A percentile compares a stretch with the other conserved stretches of the same genome.
Evolutionary conservation across 306 rosid species (phyloP).

Genomic region (Quercus engelmannii): DNA sequence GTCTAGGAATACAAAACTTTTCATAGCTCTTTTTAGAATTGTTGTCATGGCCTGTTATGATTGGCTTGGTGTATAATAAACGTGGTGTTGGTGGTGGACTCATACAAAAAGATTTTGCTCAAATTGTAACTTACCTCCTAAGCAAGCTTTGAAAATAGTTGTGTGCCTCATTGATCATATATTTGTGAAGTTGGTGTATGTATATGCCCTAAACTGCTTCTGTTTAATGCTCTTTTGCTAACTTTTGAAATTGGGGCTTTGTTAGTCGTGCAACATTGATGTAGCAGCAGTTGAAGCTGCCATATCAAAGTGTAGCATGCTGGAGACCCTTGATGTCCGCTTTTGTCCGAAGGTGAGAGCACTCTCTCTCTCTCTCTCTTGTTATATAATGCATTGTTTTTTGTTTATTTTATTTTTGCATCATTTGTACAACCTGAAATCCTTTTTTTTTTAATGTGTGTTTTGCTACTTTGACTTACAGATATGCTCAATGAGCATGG

Average conservation of each 20-base stretch:
- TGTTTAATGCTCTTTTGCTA: not conserved
- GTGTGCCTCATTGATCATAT: too few relatives aligned
- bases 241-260: slow-evolving; percentile 14
- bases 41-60: too few relatives aligned
- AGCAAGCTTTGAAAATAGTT: too few relatives aligned
- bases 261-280: slow-evolving; percentile 81
- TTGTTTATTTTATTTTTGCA: not conserved
- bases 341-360: slow-evolving; percentile 79
- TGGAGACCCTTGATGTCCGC: slow-evolving; percentile 98
- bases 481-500: slow-evolving; percentile 74
- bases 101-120: too few relatives aligned
- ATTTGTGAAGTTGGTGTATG: not conserved
- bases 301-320: slow-evolving; percentile 71
- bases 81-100: too few relatives aligned
- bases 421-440: not conserved
- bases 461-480: slow-evolving; percentile 21
- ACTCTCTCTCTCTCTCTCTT: not conserved
- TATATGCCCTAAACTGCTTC: not conserved
- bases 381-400: not conserved
- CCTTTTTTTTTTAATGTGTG: not conserved
- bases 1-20: too few relatives aligned
- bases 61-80: too few relatives aligned
- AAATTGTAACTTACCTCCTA: too few relatives aligned
- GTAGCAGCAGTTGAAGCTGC: slow-evolving; percentile 87
- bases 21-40: too few relatives aligned